Percentiles rank a stretch among this genome's conserved stretches.
phyloP scores from a whole-genome alignment of 2,329 filamentous ascomycete genomes.

The Diaporthe sp. region DNA sequence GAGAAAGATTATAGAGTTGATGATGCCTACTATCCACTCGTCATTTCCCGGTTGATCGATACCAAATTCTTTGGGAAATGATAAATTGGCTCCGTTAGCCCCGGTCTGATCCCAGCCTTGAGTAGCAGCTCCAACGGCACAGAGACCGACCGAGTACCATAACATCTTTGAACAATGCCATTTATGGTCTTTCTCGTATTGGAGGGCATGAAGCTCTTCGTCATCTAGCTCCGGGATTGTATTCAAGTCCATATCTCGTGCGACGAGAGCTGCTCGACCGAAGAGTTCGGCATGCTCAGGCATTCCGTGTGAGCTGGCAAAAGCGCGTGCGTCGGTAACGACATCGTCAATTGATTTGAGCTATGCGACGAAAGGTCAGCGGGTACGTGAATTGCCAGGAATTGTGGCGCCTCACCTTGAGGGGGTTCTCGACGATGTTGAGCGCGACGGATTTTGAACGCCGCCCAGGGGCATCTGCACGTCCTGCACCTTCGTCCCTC shows the following conservation, averaged over 20 bases:
- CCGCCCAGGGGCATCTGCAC: too few species aligned
- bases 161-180: slow-evolving; percentile 75
- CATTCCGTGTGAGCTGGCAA: slow-evolving; percentile 72
- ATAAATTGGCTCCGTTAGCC: slow-evolving; percentile 66
- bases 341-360: too few species aligned
- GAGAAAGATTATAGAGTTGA: slow-evolving; percentile 70
- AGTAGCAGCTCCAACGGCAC: slow-evolving; percentile 69
- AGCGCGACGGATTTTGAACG: slow-evolving; percentile 45
- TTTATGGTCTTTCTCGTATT: slow-evolving; percentile 75
- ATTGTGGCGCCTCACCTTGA: slow-evolving; percentile 39
- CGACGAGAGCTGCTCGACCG: slow-evolving; percentile 79
- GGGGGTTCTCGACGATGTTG: slow-evolving; percentile 52
- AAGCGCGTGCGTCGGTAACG: slow-evolving; percentile 66
- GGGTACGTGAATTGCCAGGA: too few species aligned
- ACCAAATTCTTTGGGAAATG: slow-evolving; percentile 68
- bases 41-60: slow-evolving; percentile 57
- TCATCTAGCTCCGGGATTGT: slow-evolving; percentile 59
- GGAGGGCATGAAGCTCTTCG: slow-evolving; percentile 71
- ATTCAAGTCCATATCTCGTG: slow-evolving; percentile 76
- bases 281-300: slow-evolving; percentile 71
- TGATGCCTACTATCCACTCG: slow-evolving; percentile 69
- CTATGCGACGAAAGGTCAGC: too few species aligned
- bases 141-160: slow-evolving; percentile 72
- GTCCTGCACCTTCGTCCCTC: too few species aligned
- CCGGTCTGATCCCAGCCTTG: slow-evolving; percentile 60